Evolutionary conservation across 1,284 basidiomycete species (phyloP), one percentile per base, ranked within the genome.

Genomic region (Cryptococcus sp.): DNA sequence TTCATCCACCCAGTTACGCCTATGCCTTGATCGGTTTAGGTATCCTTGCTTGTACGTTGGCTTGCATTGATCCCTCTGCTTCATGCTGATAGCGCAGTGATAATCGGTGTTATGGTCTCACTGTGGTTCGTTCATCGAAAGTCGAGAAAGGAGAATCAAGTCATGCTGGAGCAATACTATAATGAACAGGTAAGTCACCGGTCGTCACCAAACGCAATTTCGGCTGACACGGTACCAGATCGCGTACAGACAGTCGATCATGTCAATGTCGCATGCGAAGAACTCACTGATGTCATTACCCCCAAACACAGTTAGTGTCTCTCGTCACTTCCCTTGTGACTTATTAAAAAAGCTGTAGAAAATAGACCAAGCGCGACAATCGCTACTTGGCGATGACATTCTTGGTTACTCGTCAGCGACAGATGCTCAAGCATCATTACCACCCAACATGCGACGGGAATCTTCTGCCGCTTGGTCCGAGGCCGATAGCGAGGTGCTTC

Each of bases 121-220:
- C 79, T 92, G 37, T 89, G 84, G 78, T 79, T 85, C 64, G 63
- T 87, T 10, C 90, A 91, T 68, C 78, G 83, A 33, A 83, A 83
- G 59, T 82, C 86, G 60, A 83, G 89, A 65, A 84, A 86, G 50
- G 76, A 80, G 58, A 88, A 90, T 68, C 85, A 87, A 50, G 84
- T 88, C 76, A 88, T 86, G 75, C 85, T 89, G 62, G 78, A 85
- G 50, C 86, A 90, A 66, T 91, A 92, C 76, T 91, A 89, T 86
- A 84, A 86, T 63, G 89, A 92, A 78, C 88, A 89, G 81, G 86
- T 86, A 61, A 55, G 76, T 60, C 15, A 11, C 11, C 3, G 35
- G 15, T 47, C 34, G 30, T 7, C n/a, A 38, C 30, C n/a, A 41
- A 23, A 46, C 15, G 31, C n/a, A n/a, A n/a, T n/a, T n/a, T n/a